Base-by-base conservation (phyloP, 2,329 filamentous ascomycete genomes). In the Alternaria novae-zelandiae region DNA sequence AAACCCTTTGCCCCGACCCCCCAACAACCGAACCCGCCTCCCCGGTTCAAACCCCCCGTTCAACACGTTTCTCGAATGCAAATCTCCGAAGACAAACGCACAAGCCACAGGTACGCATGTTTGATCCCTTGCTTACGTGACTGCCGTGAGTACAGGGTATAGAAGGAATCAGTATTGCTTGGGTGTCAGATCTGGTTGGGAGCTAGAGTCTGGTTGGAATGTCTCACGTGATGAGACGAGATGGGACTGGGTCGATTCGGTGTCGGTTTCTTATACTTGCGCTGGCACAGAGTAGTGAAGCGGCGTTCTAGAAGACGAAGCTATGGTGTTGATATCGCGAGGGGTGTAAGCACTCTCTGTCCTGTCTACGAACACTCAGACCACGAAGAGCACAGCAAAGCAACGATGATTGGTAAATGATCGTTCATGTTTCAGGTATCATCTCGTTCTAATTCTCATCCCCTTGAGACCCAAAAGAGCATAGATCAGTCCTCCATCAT, bases 161-260 rank as follows among this genome's bases (percentile, higher is more conserved):
- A 32, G 6, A 8, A 36, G 32, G 32, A 9, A 36, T n/a, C 7
- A 9, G 32, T n/a, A 36, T 36, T 2, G 32, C 32, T 0, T n/a
- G 15, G 32, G 32, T 0, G 32, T 9, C 0, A 36, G 32, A 36
- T 36, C 32, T 36, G 32, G 4, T 36, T 36, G 7, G 32, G 4
- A n/a, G 32, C 4, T 36, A 1, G 15, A 5, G 0, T 5, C 0
- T 36, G 1, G 32, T 36, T 36, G 15, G 2, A 0, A 0, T 36
- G 15, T 0, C 15, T 5, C 4, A 36, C 15, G 15, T 36, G 15
- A 36, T n/a, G 2, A 36, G 32, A 2, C 7, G 8, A n/a, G 15
- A 36, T 36, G 15, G 32, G 32, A 36, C 32, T 36, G 15, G 32
- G 15, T n/a, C 2, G 32, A 36, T n/a, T 36, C 32, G 3, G 15